phyloP scores from a whole-genome alignment of 1,139 yeast species.

The Yamadazyma taylorii region DNA sequence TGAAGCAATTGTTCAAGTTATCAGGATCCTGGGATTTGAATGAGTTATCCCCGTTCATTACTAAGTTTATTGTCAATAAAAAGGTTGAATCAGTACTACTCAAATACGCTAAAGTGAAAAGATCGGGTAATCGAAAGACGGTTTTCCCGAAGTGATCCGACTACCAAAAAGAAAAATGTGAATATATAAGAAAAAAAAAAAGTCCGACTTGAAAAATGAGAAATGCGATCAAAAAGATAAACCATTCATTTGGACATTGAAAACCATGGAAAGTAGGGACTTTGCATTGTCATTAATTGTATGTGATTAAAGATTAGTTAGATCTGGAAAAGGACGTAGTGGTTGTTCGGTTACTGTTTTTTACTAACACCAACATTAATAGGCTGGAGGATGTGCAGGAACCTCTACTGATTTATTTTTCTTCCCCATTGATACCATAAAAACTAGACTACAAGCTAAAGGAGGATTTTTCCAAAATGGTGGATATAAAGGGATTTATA shows the following conservation, averaged over 20 bases:
- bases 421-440: slow-evolving; percentile 93
- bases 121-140: slow-evolving; percentile 47
- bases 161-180: no score
- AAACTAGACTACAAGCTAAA: slow-evolving; percentile 90
- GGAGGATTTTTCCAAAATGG: slow-evolving; percentile 94
- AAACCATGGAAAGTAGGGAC: background rate
- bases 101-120: slow-evolving; percentile 72
- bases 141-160: slow-evolving; percentile 15
- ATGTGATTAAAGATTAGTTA: no score
- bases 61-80: slow-evolving; percentile 53
- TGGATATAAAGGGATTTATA: slow-evolving; percentile 86
- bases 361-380: slow-evolving; percentile 19
- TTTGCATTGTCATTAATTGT: slow-evolving; percentile 13
- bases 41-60: slow-evolving; percentile 71
- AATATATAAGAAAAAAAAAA: no score
- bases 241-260: no score
- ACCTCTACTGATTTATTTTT: slow-evolving; percentile 92
- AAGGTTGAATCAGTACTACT: slow-evolving; percentile 70
- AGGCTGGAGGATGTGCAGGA: slow-evolving; percentile 96
- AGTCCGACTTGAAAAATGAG: no score
- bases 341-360: background rate
- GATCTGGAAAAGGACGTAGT: background rate
- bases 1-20: slow-evolving; percentile 60
- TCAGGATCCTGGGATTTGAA: slow-evolving; percentile 68
- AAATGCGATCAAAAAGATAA: no score